phyloP scores from a whole-genome alignment of 2,329 filamentous ascomycete genomes.

The Paradendryphiella salina region DNA sequence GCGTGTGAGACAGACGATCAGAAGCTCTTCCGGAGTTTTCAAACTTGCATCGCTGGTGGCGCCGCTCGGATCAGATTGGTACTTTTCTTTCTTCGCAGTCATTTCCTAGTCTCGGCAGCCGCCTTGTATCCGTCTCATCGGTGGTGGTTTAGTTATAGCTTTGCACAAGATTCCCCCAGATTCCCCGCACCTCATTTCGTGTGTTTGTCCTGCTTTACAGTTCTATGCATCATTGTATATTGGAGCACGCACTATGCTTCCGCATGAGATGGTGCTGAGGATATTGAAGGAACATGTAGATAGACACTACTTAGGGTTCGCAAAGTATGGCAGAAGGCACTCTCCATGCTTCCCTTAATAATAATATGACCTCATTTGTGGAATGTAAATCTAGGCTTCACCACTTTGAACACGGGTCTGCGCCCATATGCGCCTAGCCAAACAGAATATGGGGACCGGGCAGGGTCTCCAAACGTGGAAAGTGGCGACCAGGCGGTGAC shows the following conservation, averaged over 20 bases:
- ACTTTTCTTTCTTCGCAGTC: slow-evolving; percentile 14
- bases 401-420: neutral
- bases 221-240: slow-evolving; percentile 24
- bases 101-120: slow-evolving; percentile 12
- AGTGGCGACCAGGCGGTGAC: slow-evolving; percentile 2
- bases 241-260: slow-evolving; percentile 17
- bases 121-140: slow-evolving; percentile 22
- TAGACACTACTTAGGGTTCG: slow-evolving; percentile 13
- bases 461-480: neutral
- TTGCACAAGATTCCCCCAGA: slow-evolving; percentile 38
- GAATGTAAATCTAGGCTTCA: neutral
- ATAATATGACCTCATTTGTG: slow-evolving; percentile 30
- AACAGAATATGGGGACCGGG: neutral
- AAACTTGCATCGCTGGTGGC: slow-evolving; percentile 30
- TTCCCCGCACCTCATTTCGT: slow-evolving; percentile 20
- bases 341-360: slow-evolving; percentile 32
- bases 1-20: slow-evolving; percentile 24
- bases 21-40: slow-evolving; percentile 15
- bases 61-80: slow-evolving; percentile 25
- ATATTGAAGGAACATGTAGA: slow-evolving; percentile 12
- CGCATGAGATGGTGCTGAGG: slow-evolving; percentile 10
- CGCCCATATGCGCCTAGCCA: neutral
- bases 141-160: slow-evolving; percentile 24
- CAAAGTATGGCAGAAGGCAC: slow-evolving; percentile 18
- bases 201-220: slow-evolving; percentile 15